Evolutionary conservation across 805 yeast species (phyloP).

Genomic region (Candida ficus): DNA sequence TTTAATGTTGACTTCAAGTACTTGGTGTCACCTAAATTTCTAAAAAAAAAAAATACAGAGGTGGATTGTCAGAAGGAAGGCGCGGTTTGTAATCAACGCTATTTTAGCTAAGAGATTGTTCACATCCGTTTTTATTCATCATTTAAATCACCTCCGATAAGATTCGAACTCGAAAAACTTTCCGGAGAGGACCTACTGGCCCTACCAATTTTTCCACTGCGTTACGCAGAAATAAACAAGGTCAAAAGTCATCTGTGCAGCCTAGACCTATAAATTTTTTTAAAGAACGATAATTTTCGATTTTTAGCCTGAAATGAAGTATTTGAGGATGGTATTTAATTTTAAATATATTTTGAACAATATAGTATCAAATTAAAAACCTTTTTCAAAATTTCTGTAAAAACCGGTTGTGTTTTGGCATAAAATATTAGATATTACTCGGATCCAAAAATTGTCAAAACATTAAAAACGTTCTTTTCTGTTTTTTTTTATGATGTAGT

Average conservation of each 20-base stretch:
- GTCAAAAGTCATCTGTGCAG: neutral
- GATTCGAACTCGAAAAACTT: conserved; percentile 16
- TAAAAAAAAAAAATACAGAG: conserved; percentile 6
- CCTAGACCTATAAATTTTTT: neutral
- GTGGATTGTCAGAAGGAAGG: conserved; percentile 25
- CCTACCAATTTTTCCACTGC: conserved; percentile 14
- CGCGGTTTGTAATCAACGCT: conserved; percentile 27
- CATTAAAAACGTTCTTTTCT: no score
- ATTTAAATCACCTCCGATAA: conserved; percentile 14
- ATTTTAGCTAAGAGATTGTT: conserved; percentile 28
- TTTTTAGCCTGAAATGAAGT: no score
- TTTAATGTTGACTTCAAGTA: neutral
- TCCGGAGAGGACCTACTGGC: conserved; percentile 11
- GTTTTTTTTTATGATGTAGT: no score
- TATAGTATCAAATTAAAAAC: no score
- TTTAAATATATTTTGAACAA: no score
- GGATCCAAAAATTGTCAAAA: no score
- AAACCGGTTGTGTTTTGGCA: no score
- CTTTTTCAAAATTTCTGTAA: no score
- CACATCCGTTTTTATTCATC: conserved; percentile 26
- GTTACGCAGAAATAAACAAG: neutral
- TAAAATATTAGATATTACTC: no score
- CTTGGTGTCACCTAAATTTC: neutral
- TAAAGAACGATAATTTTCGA: neutral
- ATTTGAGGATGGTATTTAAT: no score